Evolutionary conservation across 768 basidiomycete species (phyloP), one percentile per base, ranked within the genome.

Genomic region (Dioszegia hungarica): DNA sequence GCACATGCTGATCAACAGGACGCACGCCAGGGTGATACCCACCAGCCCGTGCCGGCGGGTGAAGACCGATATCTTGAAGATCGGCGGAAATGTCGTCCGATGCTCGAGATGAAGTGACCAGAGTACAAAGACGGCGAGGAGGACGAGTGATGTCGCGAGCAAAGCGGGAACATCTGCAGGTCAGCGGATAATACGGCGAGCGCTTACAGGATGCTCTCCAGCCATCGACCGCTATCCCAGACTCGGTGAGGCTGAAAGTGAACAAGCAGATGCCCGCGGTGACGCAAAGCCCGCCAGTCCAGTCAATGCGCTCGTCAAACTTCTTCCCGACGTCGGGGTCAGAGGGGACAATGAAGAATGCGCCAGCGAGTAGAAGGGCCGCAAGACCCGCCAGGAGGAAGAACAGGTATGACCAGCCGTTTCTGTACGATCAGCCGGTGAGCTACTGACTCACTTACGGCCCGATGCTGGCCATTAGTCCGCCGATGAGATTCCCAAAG

Each of bases 181-280:
- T 41, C 10, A 50, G 49, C 34, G 12, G n/a, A 28, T 3, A 37
- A 8, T 27, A 37, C 14, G 8, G 20, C 2, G 25, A 22, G n/a
- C 38, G 65, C 81, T 41, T 61, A 84, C 83, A 82, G 12, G 78
- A 68, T 9, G 83, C 83, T 3, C 66, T 74, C 86, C 86, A 89
- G 5, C 82, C 81, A 3, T 81, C 43, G 0, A 79, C 75, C 5
- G 81, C 83, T 9, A 81, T 75, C 10, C 79, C 81, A 15, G 83
- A 85, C 60, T 89, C 82, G 40, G 84, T 83, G 1, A 91, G 80
- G 1, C 85, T 82, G 63, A 89, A 89, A 6, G 85, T 79, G 61
- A 90, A 80, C 0, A 89, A 73, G 3, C 84, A 81, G 22, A 89
- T 76, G 0, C 85, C 86, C 0, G 76, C 66, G 0, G 86, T 87